These are phyloP conservation scores for Erythrobasidium hasegawianum DNA, from an alignment of 1,284 basidiomycete species.

Conservation along the genomic window DNA sequence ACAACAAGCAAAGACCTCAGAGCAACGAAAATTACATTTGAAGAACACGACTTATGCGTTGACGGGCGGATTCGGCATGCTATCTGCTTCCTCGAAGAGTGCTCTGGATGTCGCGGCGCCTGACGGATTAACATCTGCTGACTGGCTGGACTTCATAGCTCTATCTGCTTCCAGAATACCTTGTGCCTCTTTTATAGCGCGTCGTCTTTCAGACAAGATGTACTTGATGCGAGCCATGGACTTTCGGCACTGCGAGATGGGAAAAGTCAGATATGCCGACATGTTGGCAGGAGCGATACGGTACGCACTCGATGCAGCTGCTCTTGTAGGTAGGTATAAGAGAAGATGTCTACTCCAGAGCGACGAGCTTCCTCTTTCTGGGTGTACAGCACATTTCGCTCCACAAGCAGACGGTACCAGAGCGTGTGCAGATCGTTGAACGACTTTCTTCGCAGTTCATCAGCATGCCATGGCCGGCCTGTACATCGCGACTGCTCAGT, in stretches of 20 bases:
- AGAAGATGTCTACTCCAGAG: constrained; percentile 28
- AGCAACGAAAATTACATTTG: too few species aligned
- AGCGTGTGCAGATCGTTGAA: constrained; percentile 87
- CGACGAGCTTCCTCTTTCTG: constrained; percentile 72
- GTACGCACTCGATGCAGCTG: constrained; percentile 9
- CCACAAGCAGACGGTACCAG: constrained; percentile 83
- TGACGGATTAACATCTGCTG: too few species aligned
- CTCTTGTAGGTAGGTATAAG: constrained; percentile 24
- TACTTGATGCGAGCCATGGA: constrained; percentile 96
- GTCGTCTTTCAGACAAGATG: constrained; percentile 82
- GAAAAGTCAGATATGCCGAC: background rate
- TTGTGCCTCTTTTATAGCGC: constrained; percentile 68
- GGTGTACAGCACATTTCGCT: constrained; percentile 83
- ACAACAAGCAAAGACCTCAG: too few species aligned
- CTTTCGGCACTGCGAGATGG: constrained; percentile 69
- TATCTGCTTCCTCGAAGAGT: too few species aligned
- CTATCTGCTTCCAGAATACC: constrained; percentile 46
- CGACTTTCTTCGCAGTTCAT: constrained; percentile 78
- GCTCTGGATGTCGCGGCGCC: too few species aligned
- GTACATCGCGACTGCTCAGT: background rate
- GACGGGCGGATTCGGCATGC: too few species aligned
- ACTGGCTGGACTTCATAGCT: too few species aligned
- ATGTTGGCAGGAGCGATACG: background rate
- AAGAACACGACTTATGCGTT: too few species aligned
- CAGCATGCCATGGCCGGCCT: constrained; percentile 81